Evolutionary conservation across 345 rosid species (phyloP), one percentile per base, ranked within the genome.

Genomic region (Linum lewisii): DNA sequence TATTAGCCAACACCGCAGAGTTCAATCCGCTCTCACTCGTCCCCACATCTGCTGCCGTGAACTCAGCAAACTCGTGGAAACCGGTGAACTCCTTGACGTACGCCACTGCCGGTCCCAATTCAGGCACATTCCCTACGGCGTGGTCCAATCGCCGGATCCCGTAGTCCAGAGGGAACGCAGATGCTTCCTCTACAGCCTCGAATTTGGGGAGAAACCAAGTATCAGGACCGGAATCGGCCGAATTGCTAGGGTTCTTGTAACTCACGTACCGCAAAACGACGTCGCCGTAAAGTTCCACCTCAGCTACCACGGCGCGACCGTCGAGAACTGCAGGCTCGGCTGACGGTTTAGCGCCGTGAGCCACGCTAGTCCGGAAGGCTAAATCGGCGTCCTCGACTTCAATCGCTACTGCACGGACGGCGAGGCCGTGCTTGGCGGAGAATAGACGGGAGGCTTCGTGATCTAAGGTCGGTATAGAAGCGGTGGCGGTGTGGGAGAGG

Each of bases 11-110:
- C 0, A 91, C 98, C 29, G 77, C 67, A 0, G 98, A 88, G 67
- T 91, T 91, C 58, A 91, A 63, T 47, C 96, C 98, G 60, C 98
- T 91, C 65, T 91, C 96, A 21, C 67, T 69, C 3, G 96, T 91
- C 60, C 98, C 96, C n/a, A 91, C 84, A 19, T 91, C 98, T 59
- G 88, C 92, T n/a, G 90, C 79, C 19, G 95, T 85, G 66, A 91
- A 91, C 78, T 91, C 98, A 0, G 96, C 96, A 42, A 91, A 91
- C 59, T 91, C 95, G 58, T 91, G 96, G 57, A 91, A 91, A 1
- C 98, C 98, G 10, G 92, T 86, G 73, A 91, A 82, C 7, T 63
- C 65, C 50, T 84, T 81, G 3, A 91, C 71, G 62, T 91, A 91
- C 4, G 81, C 67, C 21, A 88, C 68, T 1, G 83, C 92, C 0